Conservation (phyloP, 129 eudicot species). For the Glebionis coronaria region DNA sequence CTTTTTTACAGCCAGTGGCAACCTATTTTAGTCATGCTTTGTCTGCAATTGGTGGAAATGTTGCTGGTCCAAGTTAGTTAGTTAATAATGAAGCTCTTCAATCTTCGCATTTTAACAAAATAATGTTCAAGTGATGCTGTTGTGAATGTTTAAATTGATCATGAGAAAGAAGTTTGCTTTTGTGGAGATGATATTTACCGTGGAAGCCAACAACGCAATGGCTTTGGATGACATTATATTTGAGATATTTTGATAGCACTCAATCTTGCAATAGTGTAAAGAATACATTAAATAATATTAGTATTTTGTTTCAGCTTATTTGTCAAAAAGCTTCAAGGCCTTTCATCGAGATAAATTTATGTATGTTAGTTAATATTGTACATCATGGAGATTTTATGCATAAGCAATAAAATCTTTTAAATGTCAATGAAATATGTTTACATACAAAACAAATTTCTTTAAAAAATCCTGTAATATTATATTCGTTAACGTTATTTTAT, state of each 20-base stretch:
- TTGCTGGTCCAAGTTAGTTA: slow-evolving; percentile 93
- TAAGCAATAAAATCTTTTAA: too few relatives aligned
- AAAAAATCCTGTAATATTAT: too few relatives aligned
- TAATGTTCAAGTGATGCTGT: slow-evolving; percentile 79
- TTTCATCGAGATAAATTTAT: too few relatives aligned
- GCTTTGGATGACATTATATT: slow-evolving; percentile 91
- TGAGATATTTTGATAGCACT: slow-evolving; percentile 40
- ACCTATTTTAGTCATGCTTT: slow-evolving; percentile 92
- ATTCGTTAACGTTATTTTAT: too few relatives aligned
- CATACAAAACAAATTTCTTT: too few relatives aligned
- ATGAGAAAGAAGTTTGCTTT: slow-evolving; percentile 96
- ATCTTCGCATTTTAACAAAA: not conserved
- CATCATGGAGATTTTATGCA: too few relatives aligned
- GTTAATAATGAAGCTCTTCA: not conserved
- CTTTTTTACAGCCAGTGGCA: slow-evolving; percentile 74
- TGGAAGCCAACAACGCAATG: slow-evolving; percentile 99
- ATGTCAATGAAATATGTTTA: too few relatives aligned
- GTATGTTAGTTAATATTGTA: too few relatives aligned
- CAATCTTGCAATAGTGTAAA: not conserved
- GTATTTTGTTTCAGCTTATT: too few relatives aligned
- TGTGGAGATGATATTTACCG: slow-evolving; percentile 97
- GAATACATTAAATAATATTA: not conserved
- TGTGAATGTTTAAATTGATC: slow-evolving; percentile 91
- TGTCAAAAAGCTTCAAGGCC: too few relatives aligned
- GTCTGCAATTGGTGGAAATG: slow-evolving; percentile 93